phyloP scores from a whole-genome alignment of 805 yeast genomes.

The Babjeviella inositovora region DNA sequence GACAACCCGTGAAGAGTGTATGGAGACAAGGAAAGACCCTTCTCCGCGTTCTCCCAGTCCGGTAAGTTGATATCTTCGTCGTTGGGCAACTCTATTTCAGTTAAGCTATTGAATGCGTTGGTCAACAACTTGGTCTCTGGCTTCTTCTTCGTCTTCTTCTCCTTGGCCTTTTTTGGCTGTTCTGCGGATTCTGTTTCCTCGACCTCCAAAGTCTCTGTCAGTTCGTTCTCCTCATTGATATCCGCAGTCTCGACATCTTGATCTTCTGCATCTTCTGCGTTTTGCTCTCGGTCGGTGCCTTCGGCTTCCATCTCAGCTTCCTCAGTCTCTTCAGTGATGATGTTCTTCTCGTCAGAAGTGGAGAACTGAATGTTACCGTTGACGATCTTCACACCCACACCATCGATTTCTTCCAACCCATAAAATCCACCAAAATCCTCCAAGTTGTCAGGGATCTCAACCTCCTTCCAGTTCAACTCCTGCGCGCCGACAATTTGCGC shows the following conservation, averaged over 20 bases:
- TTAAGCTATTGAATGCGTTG: slow-evolving; percentile 13
- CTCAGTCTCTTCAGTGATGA: slow-evolving; percentile 6
- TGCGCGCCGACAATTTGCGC: slow-evolving; percentile 28
- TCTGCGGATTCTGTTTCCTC: slow-evolving; percentile 2
- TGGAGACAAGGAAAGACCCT: slow-evolving; percentile 24
- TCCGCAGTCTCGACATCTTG: slow-evolving; percentile 1
- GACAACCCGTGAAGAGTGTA: slow-evolving; percentile 48
- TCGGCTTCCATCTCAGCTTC: slow-evolving; percentile 5
- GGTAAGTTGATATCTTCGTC: slow-evolving; percentile 31
- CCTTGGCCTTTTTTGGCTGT: slow-evolving; percentile 7
- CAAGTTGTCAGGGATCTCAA: slow-evolving; percentile 66
- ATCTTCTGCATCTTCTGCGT: slow-evolving; percentile 4
- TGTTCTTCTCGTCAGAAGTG: slow-evolving; percentile 16
- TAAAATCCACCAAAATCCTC: slow-evolving; percentile 85
- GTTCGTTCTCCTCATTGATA: slow-evolving; percentile 1
- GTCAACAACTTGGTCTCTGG: slow-evolving; percentile 8
- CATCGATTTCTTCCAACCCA: slow-evolving; percentile 89
- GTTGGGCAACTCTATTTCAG: slow-evolving; percentile 12
- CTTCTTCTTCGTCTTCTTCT: slow-evolving; percentile 3
- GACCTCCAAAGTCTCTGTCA: slow-evolving; percentile 1
- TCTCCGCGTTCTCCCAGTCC: slow-evolving; percentile 35
- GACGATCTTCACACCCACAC: slow-evolving; percentile 67
- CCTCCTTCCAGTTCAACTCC: slow-evolving; percentile 61
- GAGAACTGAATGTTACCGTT: slow-evolving; percentile 52
- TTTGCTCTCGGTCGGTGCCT: slow-evolving; percentile 8